Evolutionary conservation across 1,284 basidiomycete genomes (phyloP).

Genomic region (Ganoderma resinaceum): DNA sequence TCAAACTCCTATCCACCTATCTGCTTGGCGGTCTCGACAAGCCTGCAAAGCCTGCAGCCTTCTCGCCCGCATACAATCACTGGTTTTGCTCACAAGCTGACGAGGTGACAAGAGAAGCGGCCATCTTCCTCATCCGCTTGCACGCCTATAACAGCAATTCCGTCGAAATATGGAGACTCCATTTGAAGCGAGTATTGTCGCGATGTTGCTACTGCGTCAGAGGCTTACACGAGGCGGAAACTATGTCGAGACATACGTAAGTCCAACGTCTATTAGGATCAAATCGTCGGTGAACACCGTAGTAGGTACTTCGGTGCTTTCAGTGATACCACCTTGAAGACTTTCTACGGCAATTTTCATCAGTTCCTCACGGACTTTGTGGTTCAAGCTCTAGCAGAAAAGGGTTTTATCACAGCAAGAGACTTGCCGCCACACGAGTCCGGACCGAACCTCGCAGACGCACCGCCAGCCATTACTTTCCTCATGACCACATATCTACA

Average conservation of each 20-base stretch:
- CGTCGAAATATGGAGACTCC: conserved; percentile 69
- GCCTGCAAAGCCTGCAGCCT: conserved; percentile 2
- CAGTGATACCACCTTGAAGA: conserved; percentile 50
- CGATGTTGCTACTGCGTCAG: conserved; percentile 74
- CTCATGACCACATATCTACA: conserved; percentile 72
- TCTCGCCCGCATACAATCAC: conserved; percentile 45
- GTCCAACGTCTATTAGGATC: conserved; percentile 34
- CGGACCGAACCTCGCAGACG: conserved; percentile 44
- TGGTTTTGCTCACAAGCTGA: conserved; percentile 77
- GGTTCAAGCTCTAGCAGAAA: conserved; percentile 50
- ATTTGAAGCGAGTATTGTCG: conserved; percentile 60
- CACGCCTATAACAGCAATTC: conserved; percentile 75
- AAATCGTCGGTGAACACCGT: neutral
- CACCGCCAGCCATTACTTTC: conserved; percentile 62
- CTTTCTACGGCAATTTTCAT: conserved; percentile 73
- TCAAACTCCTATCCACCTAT: conserved; percentile 61
- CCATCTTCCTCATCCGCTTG: conserved; percentile 81
- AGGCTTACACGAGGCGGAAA: conserved; percentile 68
- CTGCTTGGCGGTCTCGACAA: conserved; percentile 50
- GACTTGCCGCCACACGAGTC: conserved; percentile 26
- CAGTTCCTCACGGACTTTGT: conserved; percentile 68
- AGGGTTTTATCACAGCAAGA: conserved; percentile 39
- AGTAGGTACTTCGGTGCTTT: conserved; percentile 75
- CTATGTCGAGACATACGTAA: conserved; percentile 69
- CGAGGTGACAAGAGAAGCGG: conserved; percentile 60